Conservation (phyloP, 2,329 filamentous ascomycete genomes). For the Geosmithia putterillii region DNA sequence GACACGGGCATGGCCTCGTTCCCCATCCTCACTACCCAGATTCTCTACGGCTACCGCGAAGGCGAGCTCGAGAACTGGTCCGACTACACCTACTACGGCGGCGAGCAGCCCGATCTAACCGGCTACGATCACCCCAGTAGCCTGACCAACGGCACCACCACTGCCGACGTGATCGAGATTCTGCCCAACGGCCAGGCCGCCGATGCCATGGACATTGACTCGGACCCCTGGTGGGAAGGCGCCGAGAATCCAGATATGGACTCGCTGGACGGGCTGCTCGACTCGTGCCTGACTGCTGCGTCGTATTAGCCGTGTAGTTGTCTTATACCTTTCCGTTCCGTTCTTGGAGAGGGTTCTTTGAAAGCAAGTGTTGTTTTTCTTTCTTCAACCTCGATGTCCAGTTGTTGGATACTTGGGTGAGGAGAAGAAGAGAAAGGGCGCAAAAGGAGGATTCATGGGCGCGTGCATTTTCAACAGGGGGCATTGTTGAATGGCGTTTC, state of each 20-base stretch:
- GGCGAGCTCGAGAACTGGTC: constrained; percentile 60
- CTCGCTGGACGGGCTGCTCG: constrained; percentile 42
- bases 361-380: too few species aligned
- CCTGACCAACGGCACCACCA: constrained; percentile 18
- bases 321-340: neutral
- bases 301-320: constrained; percentile 10
- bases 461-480: neutral
- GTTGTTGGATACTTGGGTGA: too few species aligned
- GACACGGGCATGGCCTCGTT: constrained; percentile 68
- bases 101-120: constrained; percentile 10
- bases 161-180: constrained; percentile 17
- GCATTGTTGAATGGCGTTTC: neutral
- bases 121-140: constrained; percentile 7
- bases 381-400: too few species aligned
- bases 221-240: constrained; percentile 50
- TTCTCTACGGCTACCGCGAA: constrained; percentile 61
- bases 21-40: constrained; percentile 58
- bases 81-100: constrained; percentile 43
- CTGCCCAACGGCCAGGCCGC: constrained; percentile 33
- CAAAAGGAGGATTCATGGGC: neutral
- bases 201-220: constrained; percentile 49
- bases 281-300: constrained; percentile 39
- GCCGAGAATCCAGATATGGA: constrained; percentile 37
- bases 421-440: neutral
- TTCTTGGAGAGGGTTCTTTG: neutral